Base-by-base conservation (phyloP, 1,284 basidiomycete species). In the Apiotrichum sp. region DNA sequence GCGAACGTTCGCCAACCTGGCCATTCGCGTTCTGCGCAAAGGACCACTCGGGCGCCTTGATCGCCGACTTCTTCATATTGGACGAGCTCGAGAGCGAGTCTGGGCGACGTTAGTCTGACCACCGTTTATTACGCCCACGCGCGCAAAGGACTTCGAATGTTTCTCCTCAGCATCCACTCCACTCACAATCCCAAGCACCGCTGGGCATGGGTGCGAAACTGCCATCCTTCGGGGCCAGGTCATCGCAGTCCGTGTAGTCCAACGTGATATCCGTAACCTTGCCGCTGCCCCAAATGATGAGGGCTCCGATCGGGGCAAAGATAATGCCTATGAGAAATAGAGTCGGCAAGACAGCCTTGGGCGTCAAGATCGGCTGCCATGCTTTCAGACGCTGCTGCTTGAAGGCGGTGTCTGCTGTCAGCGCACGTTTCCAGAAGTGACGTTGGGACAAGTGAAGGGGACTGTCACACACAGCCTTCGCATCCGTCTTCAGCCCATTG, bases 351-450 rank as follows among this genome's bases (percentile, higher is more conserved):
- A 98, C 96, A 1, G 93, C 95, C 76, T 92, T 92, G 3, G 96
- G 96, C 0, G 95, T 98, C 43, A 98, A 82, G 72, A 99, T 97
- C 16, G 96, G 96, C 81, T 99, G 96, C 96, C 96, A 99, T 68
- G 96, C 96, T 79, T 98, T 98, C 71, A 99, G 83, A 56, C 96
- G 89, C 78, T 99, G 96, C 76, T 99, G 96, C 79, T 97, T 98
- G 84, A 98, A 97, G 45, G 95, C 95, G 51, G 95, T 98, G 78
- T 98, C 92, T 83, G 69, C 44, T 4, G 47, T 56, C 32, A 43
- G 29, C 29, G 29, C 29, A 29, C 29, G 29, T 29, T 29, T 29
- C 29, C 29, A 29, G 29, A 3, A 29, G 29, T 29, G 29, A 29
- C 29, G 29, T 29, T 29, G 29, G 29, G 29, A 29, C 29, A 29